Percentiles rank a stretch among this genome's conserved stretches.
phyloP scores from a whole-genome alignment of 352 stramenopile species.

The Globisporangium solare region DNA sequence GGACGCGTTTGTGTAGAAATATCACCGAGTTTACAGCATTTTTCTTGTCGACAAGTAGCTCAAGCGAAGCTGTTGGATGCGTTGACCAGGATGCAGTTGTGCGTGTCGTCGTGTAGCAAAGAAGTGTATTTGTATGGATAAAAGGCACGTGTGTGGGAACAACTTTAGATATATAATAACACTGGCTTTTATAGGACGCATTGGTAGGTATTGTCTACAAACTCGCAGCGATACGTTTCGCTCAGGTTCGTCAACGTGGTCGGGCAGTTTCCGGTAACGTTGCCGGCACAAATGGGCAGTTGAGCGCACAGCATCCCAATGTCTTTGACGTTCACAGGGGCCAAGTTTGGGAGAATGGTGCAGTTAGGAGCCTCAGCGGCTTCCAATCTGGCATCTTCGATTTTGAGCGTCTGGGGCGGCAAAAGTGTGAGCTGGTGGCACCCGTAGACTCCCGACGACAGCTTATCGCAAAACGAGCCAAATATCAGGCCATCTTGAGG shows the following conservation, averaged over 20 bases:
- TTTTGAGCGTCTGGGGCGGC: not conserved
- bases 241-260: constrained; percentile 1
- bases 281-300: constrained; percentile 3
- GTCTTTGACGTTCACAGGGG: not conserved
- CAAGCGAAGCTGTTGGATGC: not conserved
- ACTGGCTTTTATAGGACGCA: constrained; percentile 5
- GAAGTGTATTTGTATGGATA: no score
- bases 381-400: constrained; percentile 2
- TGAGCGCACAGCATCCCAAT: constrained; percentile 4
- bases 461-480: constrained; percentile 7
- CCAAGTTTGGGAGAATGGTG: not conserved
- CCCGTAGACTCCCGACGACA: not conserved
- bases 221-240: constrained; percentile 1
- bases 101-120: constrained; percentile 6
- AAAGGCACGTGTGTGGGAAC: no score
- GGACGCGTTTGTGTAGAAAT: not conserved
- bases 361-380: not conserved
- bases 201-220: not conserved
- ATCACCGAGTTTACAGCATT: constrained; percentile 3
- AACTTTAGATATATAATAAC: not conserved
- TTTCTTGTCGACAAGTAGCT: not conserved
- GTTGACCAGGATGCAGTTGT: constrained; percentile 1
- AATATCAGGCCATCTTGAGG: constrained; percentile 2
- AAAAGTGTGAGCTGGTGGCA: constrained; percentile 4
- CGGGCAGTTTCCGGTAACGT: constrained; percentile 5